Evolutionary conservation across 2,329 filamentous ascomycete species (phyloP), one percentile per base, ranked within the genome.

Genomic region (Alternaria brassicicola): DNA sequence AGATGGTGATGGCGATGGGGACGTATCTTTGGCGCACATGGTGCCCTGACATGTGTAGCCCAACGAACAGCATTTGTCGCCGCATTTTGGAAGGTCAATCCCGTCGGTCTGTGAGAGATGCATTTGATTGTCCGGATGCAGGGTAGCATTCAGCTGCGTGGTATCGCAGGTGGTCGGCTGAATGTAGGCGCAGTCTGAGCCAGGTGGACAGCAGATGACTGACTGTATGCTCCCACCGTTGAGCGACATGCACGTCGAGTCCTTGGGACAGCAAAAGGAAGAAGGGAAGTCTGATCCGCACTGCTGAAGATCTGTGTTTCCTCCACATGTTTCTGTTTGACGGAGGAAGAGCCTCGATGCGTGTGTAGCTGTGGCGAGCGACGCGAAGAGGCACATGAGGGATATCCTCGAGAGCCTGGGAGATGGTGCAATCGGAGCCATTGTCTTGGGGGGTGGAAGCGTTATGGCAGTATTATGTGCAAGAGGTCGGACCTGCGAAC

Each of bases 131-230:
- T 80, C 77, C 10, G 87, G 86, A 62, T 86, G 78, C 17, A 78
- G 65, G 8, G 77, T 81, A 2, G 86, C 82, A 66, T 92, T 85
- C 70, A 92, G 88, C 42, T 84, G 80, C 6, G 72, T 73, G 54
- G 88, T 69, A 63, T 90, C 84, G 80, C 90, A 93, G 36, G 82
- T 82, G 59, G 92, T 88, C 28, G 88, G 81, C 64, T 82, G 70
- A 66, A 93, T 89, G 46, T 75, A 80, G n/a, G 77, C 66, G 78
- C 90, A 93, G 67, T 82, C 80, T 33, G 64, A 60, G 33, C 82
- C 85, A 1, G 75, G 63, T 1, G 89, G 89, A 71, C 90, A 93
- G 79, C 90, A 93, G 47, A 93, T 79, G 13, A 88, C 82, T 0
- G 89, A 90, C 6, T 88, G 88, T 42, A 82, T 79, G n/a, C 80